phyloP scores from a whole-genome alignment of 1,139 yeast genomes.

The Hanseniaspora gamundiae region DNA sequence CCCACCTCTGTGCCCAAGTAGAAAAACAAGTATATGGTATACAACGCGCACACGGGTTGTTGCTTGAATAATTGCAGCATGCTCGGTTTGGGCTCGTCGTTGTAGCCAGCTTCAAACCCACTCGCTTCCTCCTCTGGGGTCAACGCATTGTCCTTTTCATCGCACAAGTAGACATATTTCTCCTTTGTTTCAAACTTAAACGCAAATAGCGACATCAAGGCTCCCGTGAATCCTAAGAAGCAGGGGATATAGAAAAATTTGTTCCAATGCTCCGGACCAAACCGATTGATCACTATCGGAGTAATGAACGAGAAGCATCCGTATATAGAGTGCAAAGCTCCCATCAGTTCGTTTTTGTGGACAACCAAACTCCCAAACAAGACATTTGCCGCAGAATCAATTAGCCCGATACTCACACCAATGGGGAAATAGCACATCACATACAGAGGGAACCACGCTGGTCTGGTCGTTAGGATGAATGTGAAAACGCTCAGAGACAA shows the following conservation, averaged over 20 bases:
- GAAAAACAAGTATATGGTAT: constrained; percentile 40
- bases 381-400: constrained; percentile 50
- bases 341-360: constrained; percentile 48
- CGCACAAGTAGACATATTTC: constrained; percentile 35
- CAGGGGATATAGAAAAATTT: constrained; percentile 20
- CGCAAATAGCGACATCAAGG: constrained; percentile 16
- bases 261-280: constrained; percentile 28
- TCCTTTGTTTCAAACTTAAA: constrained; percentile 44
- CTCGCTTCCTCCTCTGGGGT: no score
- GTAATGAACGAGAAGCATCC: constrained; percentile 60
- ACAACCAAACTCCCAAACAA: constrained; percentile 46
- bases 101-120: constrained; percentile 14
- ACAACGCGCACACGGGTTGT: constrained; percentile 35
- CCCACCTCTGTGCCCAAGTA: constrained; percentile 62
- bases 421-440: constrained; percentile 29
- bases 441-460: constrained; percentile 23
- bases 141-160: not conserved
- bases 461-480: constrained; percentile 14
- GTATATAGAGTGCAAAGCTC: constrained; percentile 54
- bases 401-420: constrained; percentile 50
- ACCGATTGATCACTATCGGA: constrained; percentile 43
- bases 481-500: constrained; percentile 11
- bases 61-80: constrained; percentile 27
- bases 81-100: constrained; percentile 12
- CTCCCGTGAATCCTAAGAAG: constrained; percentile 13